Evolutionary conservation across 768 basidiomycete species (phyloP).

Genomic region (Dacryopinax primogenitus): DNA sequence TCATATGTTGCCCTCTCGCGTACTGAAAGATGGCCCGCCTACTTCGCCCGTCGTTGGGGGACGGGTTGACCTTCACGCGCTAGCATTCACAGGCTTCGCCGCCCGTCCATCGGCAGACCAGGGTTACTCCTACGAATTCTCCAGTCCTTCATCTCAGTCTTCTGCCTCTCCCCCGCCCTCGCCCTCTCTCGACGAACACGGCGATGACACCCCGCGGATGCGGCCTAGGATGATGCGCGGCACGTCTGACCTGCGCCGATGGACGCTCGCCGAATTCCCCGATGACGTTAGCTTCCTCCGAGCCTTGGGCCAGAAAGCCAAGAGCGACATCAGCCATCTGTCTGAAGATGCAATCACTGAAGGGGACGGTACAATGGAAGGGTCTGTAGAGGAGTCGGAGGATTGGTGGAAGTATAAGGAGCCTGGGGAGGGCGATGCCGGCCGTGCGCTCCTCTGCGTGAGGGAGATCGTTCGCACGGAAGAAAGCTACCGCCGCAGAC

Average conservation of each 20-base stretch:
- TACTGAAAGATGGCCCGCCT: background rate
- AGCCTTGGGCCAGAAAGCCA: background rate
- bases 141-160: background rate
- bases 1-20: background rate
- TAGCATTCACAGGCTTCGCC: slow-evolving; percentile 1
- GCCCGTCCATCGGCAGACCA: background rate
- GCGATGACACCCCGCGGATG: background rate
- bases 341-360: background rate
- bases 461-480: slow-evolving; percentile 40
- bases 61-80: background rate
- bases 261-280: slow-evolving; percentile 6
- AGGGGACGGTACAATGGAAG: background rate
- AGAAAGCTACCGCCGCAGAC: slow-evolving; percentile 32
- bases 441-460: slow-evolving; percentile 14
- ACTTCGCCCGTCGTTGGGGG: background rate
- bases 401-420: slow-evolving; percentile 11
- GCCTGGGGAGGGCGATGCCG: slow-evolving; percentile 9
- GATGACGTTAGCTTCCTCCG: slow-evolving; percentile 2
- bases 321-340: background rate
- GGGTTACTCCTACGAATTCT: background rate
- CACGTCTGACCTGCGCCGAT: background rate
- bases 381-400: slow-evolving; percentile 11
- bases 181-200: background rate
- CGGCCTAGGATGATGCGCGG: background rate
- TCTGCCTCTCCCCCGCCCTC: background rate